A percentile compares a stretch with the other conserved stretches of the same genome.
Evolutionary conservation across 1,284 basidiomycete genomes (phyloP).

Genomic region (Ustilago cynodontis): DNA sequence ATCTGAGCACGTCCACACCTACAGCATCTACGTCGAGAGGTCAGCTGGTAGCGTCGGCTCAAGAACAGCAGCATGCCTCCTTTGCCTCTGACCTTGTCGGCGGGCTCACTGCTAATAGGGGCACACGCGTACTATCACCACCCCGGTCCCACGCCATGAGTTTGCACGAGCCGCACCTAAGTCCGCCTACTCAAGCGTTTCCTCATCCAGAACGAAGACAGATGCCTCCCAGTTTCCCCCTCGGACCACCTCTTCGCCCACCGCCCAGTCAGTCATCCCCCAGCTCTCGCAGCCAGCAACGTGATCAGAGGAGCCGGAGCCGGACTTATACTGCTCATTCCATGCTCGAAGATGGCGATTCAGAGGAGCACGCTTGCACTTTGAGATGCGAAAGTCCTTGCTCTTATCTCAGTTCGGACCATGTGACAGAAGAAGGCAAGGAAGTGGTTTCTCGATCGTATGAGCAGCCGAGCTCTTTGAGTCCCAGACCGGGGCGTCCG

Average conservation of each 20-base stretch:
- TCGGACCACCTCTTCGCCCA: conserved; percentile 5
- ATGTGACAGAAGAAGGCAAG: background rate
- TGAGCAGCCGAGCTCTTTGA: background rate
- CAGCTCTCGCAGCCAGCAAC: background rate
- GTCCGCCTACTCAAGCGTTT: background rate
- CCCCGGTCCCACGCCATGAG: conserved; percentile 3
- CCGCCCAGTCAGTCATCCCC: background rate
- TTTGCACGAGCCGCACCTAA: background rate
- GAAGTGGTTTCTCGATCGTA: background rate
- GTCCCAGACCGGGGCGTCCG: background rate
- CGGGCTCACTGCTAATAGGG: background rate
- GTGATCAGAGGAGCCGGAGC: no score
- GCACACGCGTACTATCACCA: background rate
- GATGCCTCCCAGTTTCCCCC: background rate
- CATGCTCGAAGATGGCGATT: background rate
- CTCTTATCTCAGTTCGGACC: background rate
- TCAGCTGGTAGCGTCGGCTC: background rate
- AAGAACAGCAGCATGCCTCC: background rate
- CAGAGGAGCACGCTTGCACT: background rate
- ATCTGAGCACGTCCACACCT: background rate
- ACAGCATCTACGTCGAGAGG: background rate
- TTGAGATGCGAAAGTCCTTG: background rate
- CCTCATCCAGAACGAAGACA: conserved; percentile 14
- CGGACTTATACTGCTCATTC: conserved; percentile 1
- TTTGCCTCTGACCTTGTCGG: conserved; percentile 11